Base-by-base conservation (phyloP, 2,329 filamentous ascomycete species). In the Diaporthe citrichinensis region DNA sequence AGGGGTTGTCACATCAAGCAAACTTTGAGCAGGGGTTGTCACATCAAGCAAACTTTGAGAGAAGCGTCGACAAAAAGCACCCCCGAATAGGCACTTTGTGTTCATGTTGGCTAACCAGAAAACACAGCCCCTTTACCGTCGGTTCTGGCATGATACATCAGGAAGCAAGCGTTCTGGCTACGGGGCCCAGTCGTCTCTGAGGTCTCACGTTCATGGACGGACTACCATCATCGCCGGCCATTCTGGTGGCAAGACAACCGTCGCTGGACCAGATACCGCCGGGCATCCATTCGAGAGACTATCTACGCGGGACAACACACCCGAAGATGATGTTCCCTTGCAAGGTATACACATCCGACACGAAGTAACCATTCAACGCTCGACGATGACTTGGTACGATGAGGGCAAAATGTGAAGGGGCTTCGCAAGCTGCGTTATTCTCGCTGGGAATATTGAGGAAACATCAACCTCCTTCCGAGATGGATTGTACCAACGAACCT, bases 311-410 rank as follows among this genome's bases (percentile, higher is more conserved):
- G 65, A 49, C 10, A 28, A 10, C 34, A 41, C 49, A 14, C 65
- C 34, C 15, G 65, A 55, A 39, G 49, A 55, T 34, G 65, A 69
- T 55, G 49, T 69, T 23, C 65, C 65, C 17, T 39, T 69, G 2
- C 34, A 55, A 9, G 65, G 65, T 23, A 69, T 69, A 55, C 34
- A 41, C 36, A 55, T 69, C 34, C 65, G 49, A 55, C 65, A 69
- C n/a, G 65, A 69, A 17, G 10, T 69, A 2, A 69, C 65, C 8
- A 31, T 69, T 15, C 65, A 69, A 31, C 65, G 31, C 46, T 69
- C 65, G 49, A 55, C 46, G 10, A 53, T 28, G 31, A 41, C 34
- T 23, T 55, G 46, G 65, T 8, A 69, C 34, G 23, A 68, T 12
- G 49, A 69, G 65, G 65, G 6, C 15, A 69, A 69, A 7, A 25